A percentile compares a stretch with the other conserved stretches of the same genome.
Conservation (phyloP, 768 basidiomycete genomes). For the Amanita exitialis region DNA sequence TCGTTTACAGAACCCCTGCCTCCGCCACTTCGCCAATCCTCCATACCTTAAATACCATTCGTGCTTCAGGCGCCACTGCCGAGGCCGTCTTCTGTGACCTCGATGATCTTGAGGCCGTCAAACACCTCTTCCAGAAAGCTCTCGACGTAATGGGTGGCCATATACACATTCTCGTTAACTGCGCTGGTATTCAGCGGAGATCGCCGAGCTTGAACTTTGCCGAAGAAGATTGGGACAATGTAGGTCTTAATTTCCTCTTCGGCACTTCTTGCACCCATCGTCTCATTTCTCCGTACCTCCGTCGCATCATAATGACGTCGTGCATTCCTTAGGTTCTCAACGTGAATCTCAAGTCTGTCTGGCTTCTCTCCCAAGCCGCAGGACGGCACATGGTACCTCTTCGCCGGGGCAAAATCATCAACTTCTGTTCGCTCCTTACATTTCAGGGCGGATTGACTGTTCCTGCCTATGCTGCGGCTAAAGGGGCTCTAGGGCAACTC, state of each 20-base stretch:
- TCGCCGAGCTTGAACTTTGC: constrained; percentile 52
- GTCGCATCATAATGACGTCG: constrained; percentile 6
- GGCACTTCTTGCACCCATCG: not conserved
- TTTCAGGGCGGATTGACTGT: constrained; percentile 65
- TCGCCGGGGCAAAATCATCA: constrained; percentile 61
- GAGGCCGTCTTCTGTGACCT: constrained; percentile 32
- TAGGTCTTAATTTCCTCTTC: constrained; percentile 17
- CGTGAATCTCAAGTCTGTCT: constrained; percentile 83
- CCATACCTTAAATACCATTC: constrained; percentile 23
- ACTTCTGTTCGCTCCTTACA: constrained; percentile 53
- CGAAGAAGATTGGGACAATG: constrained; percentile 62
- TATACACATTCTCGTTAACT: constrained; percentile 61
- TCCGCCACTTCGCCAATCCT: constrained; percentile 15
- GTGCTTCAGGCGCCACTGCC: constrained; percentile 18
- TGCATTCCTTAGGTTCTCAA: constrained; percentile 51
- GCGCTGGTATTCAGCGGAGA: constrained; percentile 53
- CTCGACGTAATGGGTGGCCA: constrained; percentile 27
- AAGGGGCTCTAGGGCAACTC: constrained; percentile 77
- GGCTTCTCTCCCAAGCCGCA: constrained; percentile 79
- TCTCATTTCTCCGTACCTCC: constrained; percentile 1
- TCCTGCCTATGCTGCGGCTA: constrained; percentile 88
- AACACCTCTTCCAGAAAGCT: constrained; percentile 29
- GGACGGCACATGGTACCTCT: constrained; percentile 82
- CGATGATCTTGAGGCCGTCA: constrained; percentile 29
- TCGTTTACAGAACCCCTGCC: constrained; percentile 27